Evolutionary conservation across 345 rosid species (phyloP), one percentile per base, ranked within the genome.

Genomic region (Sisymbrium irio): DNA sequence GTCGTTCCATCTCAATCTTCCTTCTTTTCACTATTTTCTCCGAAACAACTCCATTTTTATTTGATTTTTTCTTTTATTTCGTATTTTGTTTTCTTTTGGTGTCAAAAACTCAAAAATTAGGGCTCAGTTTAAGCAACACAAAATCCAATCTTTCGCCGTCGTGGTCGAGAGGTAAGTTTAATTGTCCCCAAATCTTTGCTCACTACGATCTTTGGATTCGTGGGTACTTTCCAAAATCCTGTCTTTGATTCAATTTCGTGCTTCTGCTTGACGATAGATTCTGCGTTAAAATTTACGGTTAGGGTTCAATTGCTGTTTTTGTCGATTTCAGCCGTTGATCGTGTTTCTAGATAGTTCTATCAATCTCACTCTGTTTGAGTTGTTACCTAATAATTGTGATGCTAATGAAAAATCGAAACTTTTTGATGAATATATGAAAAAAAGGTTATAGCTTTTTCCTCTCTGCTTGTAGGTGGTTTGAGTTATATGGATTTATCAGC

Each of bases 51-150:
- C 5, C 15, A 13, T 40, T 39, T 67, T 28, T 53, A 3, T 36
- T 50, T 35, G 25, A 7, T 10, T 30, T 30, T 4, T 30, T 0
- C 9, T 2, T 14, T 12, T 8, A 6, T 32, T 32, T 32, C 1
- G 5, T 25, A n/a, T 18, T 51, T 44, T 45, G 2, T 12, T 1
- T 8, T 12, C 5, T 10, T 46, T n/a, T n/a, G n/a, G n/a, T n/a
- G n/a, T n/a, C n/a, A n/a, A n/a, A 32, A 15, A 50, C 45, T 36
- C 19, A 20, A 67, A 49, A 65, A 51, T 61, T 62, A 69, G 65
- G 69, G 74, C 17, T 76, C 51, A 36, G 57, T 61, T 67, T 37
- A 5, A 49, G 50, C 40, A 42, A n/a, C 56, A 13, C n/a, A 27
- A 35, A 40, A 6, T 17, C 11, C 17, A 30, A 2, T 63, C 76